Evolutionary conservation across 306 rosid genomes (phyloP).

Genomic region (Erythrophleum fordii): DNA sequence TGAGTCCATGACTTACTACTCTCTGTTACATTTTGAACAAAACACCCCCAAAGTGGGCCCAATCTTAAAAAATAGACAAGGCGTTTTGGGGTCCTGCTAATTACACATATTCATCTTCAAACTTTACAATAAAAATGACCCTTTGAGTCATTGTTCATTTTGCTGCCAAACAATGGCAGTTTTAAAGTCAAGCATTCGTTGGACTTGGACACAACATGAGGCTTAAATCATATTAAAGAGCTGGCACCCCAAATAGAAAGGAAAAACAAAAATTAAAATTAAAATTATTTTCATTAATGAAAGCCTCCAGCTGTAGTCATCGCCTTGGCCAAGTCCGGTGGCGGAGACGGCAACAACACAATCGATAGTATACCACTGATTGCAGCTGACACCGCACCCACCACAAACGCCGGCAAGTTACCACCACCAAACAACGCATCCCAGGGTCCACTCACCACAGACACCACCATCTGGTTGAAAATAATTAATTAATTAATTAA

Average conservation of each 20-base stretch:
- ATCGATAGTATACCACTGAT: constrained; percentile 65
- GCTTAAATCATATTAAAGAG: background rate
- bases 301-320: constrained; percentile 39
- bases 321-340: constrained; percentile 54
- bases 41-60: constrained; percentile 4
- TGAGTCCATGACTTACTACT: background rate
- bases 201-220: background rate
- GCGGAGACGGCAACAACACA: constrained; percentile 72
- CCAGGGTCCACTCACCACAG: constrained; percentile 74
- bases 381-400: constrained; percentile 67
- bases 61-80: background rate
- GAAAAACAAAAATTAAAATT: background rate
- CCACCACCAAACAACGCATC: constrained; percentile 84
- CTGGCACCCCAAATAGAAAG: background rate
- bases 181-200: background rate
- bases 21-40: background rate
- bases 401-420: constrained; percentile 85
- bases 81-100: background rate
- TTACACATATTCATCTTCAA: background rate
- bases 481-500: background rate
- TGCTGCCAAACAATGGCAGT: constrained; percentile 11
- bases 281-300: constrained; percentile 34
- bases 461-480: constrained; percentile 63
- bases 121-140: constrained; percentile 1
- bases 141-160: background rate